phyloP scores from a whole-genome alignment of 2,329 filamentous ascomycete genomes.

The Colletotrichum trifolii region DNA sequence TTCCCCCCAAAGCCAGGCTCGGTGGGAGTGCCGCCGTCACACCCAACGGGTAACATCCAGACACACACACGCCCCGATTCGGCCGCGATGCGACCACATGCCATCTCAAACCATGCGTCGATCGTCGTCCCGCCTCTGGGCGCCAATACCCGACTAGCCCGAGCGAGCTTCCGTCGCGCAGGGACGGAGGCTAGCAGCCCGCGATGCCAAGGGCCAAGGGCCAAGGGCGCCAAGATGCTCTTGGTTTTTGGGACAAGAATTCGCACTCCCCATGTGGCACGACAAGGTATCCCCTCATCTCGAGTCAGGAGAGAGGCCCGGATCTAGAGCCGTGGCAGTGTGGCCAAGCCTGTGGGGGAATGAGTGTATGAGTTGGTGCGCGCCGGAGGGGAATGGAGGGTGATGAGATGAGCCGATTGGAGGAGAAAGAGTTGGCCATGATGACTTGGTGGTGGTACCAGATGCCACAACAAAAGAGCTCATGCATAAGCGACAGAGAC shows the following conservation, averaged over 20 bases:
- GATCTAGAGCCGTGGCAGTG: neutral
- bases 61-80: constrained; percentile 15
- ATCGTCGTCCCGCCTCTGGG: constrained; percentile 11
- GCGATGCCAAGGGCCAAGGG: constrained; percentile 22
- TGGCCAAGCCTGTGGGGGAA: neutral
- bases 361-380: neutral
- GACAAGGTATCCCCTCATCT: neutral
- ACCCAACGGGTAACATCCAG: neutral
- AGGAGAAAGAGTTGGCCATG: neutral
- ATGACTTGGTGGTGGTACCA: neutral
- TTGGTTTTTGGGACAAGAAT: constrained; percentile 17
- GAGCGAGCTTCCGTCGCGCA: constrained; percentile 3
- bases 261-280: neutral
- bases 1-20: neutral
- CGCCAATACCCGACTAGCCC: neutral
- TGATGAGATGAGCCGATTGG: neutral
- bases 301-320: neutral
- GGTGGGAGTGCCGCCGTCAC: constrained; percentile 14
- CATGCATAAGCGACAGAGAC: neutral
- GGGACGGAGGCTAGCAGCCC: constrained; percentile 20
- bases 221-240: constrained; percentile 29
- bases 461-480: neutral
- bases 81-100: constrained; percentile 6
- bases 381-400: neutral
- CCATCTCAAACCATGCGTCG: neutral